phyloP scores from a whole-genome alignment of 2,329 filamentous ascomycete genomes.

The Fonsecaea pugnacius region DNA sequence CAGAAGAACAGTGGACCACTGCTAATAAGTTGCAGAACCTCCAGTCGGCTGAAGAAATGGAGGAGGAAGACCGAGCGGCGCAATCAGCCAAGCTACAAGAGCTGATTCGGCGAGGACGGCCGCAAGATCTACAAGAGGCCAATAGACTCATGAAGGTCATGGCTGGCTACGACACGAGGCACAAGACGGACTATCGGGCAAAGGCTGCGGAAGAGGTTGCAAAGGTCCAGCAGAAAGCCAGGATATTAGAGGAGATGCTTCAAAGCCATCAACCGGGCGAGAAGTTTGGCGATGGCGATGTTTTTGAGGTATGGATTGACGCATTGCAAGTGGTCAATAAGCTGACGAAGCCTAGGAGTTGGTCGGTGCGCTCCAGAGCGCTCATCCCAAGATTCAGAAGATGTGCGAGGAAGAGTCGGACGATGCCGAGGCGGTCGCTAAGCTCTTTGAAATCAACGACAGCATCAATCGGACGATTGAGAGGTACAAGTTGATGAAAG shows the following conservation, averaged over 20 bases:
- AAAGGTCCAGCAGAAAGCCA: constrained; percentile 95
- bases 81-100: constrained; percentile 99
- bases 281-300: constrained; percentile 70
- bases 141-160: constrained; percentile 99
- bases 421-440: constrained; percentile 92
- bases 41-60: constrained; percentile 97
- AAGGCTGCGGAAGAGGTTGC: constrained; percentile 95
- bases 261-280: constrained; percentile 83
- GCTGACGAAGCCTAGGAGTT: constrained; percentile 65
- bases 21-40: constrained; percentile 68
- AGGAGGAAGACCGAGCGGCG: constrained; percentile 90
- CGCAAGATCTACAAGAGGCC: constrained; percentile 92
- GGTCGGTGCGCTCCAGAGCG: constrained; percentile 83
- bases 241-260: constrained; percentile 87
- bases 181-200: constrained; percentile 96
- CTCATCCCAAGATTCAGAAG: constrained; percentile 97
- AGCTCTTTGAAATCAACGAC: constrained; percentile 96
- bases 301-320: constrained; percentile 63
- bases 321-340: constrained; percentile 11
- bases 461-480: constrained; percentile 97
- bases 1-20: neutral
- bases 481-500: constrained; percentile 93
- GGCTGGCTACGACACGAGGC: constrained; percentile 93
- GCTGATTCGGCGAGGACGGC: constrained; percentile 86
- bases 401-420: constrained; percentile 99